Evolutionary conservation across 768 basidiomycete genomes (phyloP).

Genomic region (Peribolospora baueri): DNA sequence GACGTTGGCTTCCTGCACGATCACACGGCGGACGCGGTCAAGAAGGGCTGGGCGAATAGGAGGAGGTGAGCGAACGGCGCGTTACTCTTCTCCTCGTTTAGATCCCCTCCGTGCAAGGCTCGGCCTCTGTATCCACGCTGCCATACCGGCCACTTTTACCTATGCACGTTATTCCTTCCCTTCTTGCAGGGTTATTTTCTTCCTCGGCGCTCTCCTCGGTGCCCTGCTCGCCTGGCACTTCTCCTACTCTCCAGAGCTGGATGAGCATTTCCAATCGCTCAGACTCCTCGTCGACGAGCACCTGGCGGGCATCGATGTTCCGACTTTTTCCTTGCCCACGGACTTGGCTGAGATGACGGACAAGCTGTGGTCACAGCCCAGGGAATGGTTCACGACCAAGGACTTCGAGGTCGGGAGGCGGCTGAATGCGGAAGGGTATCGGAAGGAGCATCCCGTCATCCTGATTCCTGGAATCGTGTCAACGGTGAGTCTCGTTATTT

Average conservation of each 20-base stretch:
- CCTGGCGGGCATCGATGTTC: not conserved
- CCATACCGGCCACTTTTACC: not conserved
- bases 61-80: not conserved
- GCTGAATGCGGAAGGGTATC: conserved; percentile 1
- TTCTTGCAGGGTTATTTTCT: not conserved
- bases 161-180: too few species aligned
- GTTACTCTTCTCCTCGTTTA: not conserved
- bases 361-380: conserved; percentile 1
- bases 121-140: conserved; percentile 1
- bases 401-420: conserved; percentile 7
- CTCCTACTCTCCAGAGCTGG: not conserved
- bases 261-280: not conserved
- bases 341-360: conserved; percentile 6
- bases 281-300: not conserved
- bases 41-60: conserved; percentile 5
- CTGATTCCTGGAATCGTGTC: conserved; percentile 13
- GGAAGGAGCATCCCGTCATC: conserved; percentile 13
- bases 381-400: conserved; percentile 7
- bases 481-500: not conserved
- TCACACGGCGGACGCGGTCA: conserved; percentile 1
- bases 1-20: not conserved
- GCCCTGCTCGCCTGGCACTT: conserved; percentile 5
- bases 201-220: not conserved
- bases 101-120: not conserved
- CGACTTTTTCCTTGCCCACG: conserved; percentile 1